Conservation (phyloP, 805 yeast genomes). For the Wickerhamiella dianesei region DNA sequence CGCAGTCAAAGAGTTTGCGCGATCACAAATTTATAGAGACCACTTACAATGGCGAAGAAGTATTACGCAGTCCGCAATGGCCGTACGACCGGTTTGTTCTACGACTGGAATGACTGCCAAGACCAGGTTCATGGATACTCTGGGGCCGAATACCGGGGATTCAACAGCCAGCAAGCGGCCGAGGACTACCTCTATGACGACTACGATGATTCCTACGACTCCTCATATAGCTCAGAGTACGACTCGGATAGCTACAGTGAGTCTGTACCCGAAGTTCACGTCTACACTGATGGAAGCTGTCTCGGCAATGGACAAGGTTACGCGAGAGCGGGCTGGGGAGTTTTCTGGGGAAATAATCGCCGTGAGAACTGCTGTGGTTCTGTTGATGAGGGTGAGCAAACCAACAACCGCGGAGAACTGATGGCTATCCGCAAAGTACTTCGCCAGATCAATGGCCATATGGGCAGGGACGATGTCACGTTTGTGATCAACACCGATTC, state of each 20-base stretch:
- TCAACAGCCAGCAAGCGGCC: neutral
- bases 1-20: too few relatives aligned
- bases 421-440: slow-evolving; percentile 41
- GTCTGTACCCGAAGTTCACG: slow-evolving; percentile 9
- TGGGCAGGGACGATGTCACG: slow-evolving; percentile 7
- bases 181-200: neutral
- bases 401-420: slow-evolving; percentile 75
- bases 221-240: too few relatives aligned
- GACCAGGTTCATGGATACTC: slow-evolving; percentile 40
- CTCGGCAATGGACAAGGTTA: slow-evolving; percentile 39
- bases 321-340: slow-evolving; percentile 58
- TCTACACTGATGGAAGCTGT: slow-evolving; percentile 74
- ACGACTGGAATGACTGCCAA: slow-evolving; percentile 38
- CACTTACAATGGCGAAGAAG: slow-evolving; percentile 4
- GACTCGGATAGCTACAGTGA: too few relatives aligned
- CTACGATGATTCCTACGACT: neutral
- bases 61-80: slow-evolving; percentile 48
- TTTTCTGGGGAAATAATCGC: slow-evolving; percentile 47
- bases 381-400: slow-evolving; percentile 35
- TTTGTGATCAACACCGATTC: slow-evolving; percentile 55
- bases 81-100: slow-evolving; percentile 41
- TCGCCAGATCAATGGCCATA: slow-evolving; percentile 10
- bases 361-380: slow-evolving; percentile 42
- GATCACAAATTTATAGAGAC: too few relatives aligned
- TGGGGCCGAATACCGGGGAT: slow-evolving; percentile 33